Conservation (phyloP, 306 rosid species). For the Hippophae rhamnoides region DNA sequence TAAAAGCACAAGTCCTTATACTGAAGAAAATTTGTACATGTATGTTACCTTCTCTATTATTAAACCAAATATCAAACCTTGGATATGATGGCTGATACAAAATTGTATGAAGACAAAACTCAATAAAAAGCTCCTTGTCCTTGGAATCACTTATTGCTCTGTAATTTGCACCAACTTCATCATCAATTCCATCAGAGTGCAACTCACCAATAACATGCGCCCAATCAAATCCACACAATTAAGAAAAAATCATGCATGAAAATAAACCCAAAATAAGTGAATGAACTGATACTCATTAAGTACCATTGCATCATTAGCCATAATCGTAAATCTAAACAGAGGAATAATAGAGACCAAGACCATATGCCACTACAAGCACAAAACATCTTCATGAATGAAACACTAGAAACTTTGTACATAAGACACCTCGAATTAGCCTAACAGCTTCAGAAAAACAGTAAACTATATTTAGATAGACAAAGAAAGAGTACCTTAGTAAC, state of each 20-base stretch:
- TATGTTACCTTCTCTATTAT: conserved; percentile 11
- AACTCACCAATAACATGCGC: conserved; percentile 81
- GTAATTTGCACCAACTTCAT: conserved; percentile 64
- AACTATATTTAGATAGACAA: background rate
- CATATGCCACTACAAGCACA: background rate
- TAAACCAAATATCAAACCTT: conserved; percentile 40
- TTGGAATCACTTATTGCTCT: conserved; percentile 34
- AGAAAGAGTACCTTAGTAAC: conserved; percentile 45
- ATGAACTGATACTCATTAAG: too few species aligned
- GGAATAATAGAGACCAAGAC: background rate
- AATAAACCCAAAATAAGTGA: too few species aligned
- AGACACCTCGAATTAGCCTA: background rate
- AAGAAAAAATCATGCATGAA: too few species aligned
- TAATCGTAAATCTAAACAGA: conserved; percentile 17
- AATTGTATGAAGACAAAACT: conserved; percentile 78
- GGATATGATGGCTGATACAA: conserved; percentile 69
- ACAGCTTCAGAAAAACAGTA: background rate
- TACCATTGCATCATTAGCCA: conserved; percentile 11
- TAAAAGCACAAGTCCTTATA: conserved; percentile 20
- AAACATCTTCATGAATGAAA: background rate
- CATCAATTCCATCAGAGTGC: conserved; percentile 50
- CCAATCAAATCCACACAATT: conserved; percentile 1
- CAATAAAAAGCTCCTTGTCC: conserved; percentile 63
- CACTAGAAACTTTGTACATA: background rate
- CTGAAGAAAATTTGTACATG: conserved; percentile 7